Conservation (phyloP, 139 green algal genomes). For the Volvox reticuliferus region DNA sequence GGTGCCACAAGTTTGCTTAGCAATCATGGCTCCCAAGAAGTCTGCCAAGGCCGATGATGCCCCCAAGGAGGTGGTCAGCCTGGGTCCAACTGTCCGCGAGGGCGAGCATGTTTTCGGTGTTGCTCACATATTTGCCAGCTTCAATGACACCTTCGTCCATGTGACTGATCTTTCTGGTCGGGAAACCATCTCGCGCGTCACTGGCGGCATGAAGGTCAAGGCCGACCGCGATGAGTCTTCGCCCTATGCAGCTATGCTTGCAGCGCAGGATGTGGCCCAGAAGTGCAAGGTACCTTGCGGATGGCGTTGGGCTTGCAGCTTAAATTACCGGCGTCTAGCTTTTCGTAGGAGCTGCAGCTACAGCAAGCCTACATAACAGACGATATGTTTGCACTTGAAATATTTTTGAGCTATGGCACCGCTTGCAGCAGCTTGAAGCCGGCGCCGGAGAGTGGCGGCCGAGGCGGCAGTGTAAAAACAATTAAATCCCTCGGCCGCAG, state of each 20-base stretch:
- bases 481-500: not conserved
- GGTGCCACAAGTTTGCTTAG: conserved; percentile 25
- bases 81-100: conserved; percentile 89
- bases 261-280: conserved; percentile 96
- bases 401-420: not conserved
- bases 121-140: conserved; percentile 99
- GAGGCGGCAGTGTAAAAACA: not conserved
- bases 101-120: conserved; percentile 99
- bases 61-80: conserved; percentile 78
- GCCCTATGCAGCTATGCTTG: conserved; percentile 99
- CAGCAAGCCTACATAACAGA: not conserved
- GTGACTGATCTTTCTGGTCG: conserved; percentile 99
- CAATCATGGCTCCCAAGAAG: conserved; percentile 72
- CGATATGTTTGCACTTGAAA: not conserved
- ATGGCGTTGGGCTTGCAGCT: not conserved
- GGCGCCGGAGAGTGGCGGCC: conserved; percentile 19
- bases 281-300: conserved; percentile 92
- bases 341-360: too few species aligned
- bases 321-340: not conserved
- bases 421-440: conserved; percentile 6
- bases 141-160: conserved; percentile 99
- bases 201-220: conserved; percentile 99
- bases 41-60: conserved; percentile 31
- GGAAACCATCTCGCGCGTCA: conserved; percentile 97
- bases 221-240: conserved; percentile 99